These are phyloP conservation scores for Exobasidium cylindrosporum DNA, from an alignment of 1,284 basidiomycete genomes.

Conservation along the genomic window DNA sequence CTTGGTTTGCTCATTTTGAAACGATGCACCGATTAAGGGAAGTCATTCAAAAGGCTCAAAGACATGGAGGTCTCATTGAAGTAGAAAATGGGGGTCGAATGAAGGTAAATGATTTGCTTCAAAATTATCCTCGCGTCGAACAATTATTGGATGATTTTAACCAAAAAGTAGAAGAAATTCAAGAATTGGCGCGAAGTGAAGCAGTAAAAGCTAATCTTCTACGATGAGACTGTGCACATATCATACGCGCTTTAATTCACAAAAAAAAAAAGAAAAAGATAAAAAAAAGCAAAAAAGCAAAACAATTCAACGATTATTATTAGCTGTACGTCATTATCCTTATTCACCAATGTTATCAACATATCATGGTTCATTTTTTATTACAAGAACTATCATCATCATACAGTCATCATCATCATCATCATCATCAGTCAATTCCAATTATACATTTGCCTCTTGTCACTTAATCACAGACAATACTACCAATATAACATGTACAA, in stretches of 20 bases:
- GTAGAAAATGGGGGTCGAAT: background rate
- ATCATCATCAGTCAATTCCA: background rate
- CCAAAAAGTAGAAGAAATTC: background rate
- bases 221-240: background rate
- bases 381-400: too few relatives aligned
- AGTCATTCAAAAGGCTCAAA: background rate
- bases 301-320: too few relatives aligned
- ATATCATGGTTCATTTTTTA: too few relatives aligned
- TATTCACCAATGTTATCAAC: too few relatives aligned
- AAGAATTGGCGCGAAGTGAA: background rate
- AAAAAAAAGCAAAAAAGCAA: background rate
- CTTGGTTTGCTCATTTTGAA: conserved; percentile 3
- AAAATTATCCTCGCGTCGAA: background rate
- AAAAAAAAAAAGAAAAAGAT: background rate
- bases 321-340: too few relatives aligned
- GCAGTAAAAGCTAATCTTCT: conserved; percentile 1
- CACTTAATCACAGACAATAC: too few relatives aligned
- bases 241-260: too few relatives aligned
- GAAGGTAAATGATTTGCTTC: background rate
- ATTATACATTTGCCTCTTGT: background rate
- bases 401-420: too few relatives aligned
- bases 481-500: too few relatives aligned
- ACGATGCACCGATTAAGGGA: background rate
- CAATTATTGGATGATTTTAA: background rate
- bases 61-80: background rate